These are phyloP conservation scores for Dictyostelium intermedium DNA, from an alignment of 78 protist species.

Conservation along the genomic window DNA sequence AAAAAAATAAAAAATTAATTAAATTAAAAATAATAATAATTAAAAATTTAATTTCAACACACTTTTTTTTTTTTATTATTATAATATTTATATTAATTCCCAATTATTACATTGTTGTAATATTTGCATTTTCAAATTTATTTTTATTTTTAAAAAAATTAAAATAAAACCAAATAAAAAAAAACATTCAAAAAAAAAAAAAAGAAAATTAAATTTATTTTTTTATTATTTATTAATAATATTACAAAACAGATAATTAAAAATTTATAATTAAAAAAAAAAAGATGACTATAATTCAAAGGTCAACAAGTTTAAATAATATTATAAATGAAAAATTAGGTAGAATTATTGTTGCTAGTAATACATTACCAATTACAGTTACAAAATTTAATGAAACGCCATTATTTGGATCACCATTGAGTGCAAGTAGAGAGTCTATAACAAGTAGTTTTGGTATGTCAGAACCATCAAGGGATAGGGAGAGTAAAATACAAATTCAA, in stretches of 20 bases:
- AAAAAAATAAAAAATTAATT: not conserved
- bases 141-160: no score
- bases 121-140: not conserved
- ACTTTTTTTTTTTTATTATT: not conserved
- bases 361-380: conserved; percentile 23
- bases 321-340: conserved; percentile 46
- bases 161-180: not conserved
- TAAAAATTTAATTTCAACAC: not conserved
- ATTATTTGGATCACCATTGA: not conserved
- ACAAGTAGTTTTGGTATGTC: conserved; percentile 13
- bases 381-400: not conserved
- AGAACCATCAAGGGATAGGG: not conserved
- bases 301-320: conserved; percentile 29
- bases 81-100: not conserved
- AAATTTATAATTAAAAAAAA: not conserved
- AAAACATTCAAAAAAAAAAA: not conserved
- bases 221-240: conserved; percentile 21
- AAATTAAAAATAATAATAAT: not conserved
- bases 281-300: conserved; percentile 11
- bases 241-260: not conserved
- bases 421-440: not conserved
- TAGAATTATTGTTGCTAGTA: conserved; percentile 24
- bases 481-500: not conserved
- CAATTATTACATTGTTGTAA: not conserved
- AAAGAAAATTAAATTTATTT: not conserved